Evolutionary conservation across 768 basidiomycete genomes (phyloP), one percentile per base, ranked within the genome.

Genomic region (Tricholoma bakamatsutake): DNA sequence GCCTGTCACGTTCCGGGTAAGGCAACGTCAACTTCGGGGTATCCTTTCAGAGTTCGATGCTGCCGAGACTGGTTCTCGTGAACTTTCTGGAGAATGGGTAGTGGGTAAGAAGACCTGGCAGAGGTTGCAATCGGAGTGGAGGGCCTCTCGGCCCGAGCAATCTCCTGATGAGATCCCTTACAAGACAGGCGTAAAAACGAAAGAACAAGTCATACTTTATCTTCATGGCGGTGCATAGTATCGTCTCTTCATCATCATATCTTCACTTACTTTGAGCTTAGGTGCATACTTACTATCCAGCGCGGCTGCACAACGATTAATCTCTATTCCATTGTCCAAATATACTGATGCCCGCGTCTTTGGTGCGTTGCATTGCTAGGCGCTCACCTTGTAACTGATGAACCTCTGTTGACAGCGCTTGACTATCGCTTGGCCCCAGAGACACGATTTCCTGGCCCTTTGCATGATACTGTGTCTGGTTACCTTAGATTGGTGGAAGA

Each of bases 341-440:
- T 86, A 85, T 64, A 84, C 90, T 12, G 88, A 94, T 65, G 85
- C 92, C 13, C 85, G 97, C 45, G 85, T 98, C 17, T 97, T 98
- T 70, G 77, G 77, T 79, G 56, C 46, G 73, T 66, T 46, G 35
- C 48, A 47, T 18, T 50, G 4, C 47, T 24, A 5, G 4, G 28
- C 15, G 2, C 12, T 53, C 28, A 13, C 48, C 24, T 47, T 35
- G 8, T 31, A 31, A 30, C 61, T 57, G 34, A 60, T 33, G 4
- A 15, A 11, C 37, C 1, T 24, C 54, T 55, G 21, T 50, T 51
- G 12, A 27, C 61, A 96, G 94, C 94, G 7, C 75, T 99, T 58
- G 93, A 97, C 67, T 99, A 99, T 70, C 90, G 96, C 10, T 78
- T 99, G 34, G 95, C 96, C 0, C 96, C 96, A 1, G 96, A 99